Base-by-base conservation (phyloP, 2,329 filamentous ascomycete species). In the Paraphaeosphaeria minitans region DNA sequence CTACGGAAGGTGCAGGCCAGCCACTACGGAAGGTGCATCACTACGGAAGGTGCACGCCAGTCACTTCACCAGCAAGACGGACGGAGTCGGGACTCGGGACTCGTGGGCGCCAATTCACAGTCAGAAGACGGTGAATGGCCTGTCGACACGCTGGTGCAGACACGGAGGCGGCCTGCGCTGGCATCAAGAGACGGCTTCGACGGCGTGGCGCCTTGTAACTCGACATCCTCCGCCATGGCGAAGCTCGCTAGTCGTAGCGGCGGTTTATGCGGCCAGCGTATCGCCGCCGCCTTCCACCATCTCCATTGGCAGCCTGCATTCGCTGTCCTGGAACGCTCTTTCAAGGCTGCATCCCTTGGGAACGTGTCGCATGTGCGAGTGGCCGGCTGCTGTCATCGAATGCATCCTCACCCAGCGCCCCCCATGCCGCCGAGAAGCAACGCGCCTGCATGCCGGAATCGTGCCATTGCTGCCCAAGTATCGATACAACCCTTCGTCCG, bases 181-280 rank as follows among this genome's bases (percentile, higher is more conserved):
- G 70, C 65, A 69, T 70, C 71, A n/a, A n/a, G n/a, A n/a, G n/a
- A n/a, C n/a, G n/a, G n/a, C n/a, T n/a, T n/a, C n/a, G 67, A 19
- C 58, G 60, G 64, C 72, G 72, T 73, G 71, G 69, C 72, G 66
- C 65, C 63, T 62, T 68, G 67, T 72, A 59, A 74, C 67, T 61
- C 59, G 59, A 58, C 58, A 59, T 60, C 53, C 19, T 24, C 56
- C n/a, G n/a, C n/a, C n/a, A n/a, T n/a, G n/a, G n/a, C n/a, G n/a
- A n/a, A 53, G 46, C 41, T 57, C 22, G 56, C 60, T 64, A 64
- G 13, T 55, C 42, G 59, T 55, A 58, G 59, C 62, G 66, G 66
- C 69, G 70, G 67, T 59, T 43, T 67, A 72, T 71, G 71, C 72
- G 67, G 67, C 58, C 73, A 67, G 72, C 73, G 70, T 73, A 64